Percentiles rank a stretch among this genome's conserved stretches.
Evolutionary conservation across 495 filamentous ascomycete genomes (phyloP).

Genomic region (Friedmanniomyces simplex): DNA sequence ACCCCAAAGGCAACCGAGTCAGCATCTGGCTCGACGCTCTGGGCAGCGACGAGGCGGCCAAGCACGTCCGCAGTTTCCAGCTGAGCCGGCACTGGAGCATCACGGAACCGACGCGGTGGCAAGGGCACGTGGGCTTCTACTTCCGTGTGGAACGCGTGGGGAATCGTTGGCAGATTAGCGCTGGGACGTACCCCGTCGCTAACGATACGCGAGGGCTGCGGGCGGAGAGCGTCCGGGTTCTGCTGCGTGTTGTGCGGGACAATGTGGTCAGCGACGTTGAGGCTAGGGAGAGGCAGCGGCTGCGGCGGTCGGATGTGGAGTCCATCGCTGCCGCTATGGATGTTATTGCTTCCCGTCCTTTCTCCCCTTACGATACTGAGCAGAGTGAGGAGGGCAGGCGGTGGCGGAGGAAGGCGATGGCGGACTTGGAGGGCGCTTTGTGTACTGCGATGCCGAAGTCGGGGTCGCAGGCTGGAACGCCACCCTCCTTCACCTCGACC

Average conservation of each 20-base stretch:
- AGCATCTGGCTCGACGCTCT: constrained; percentile 1
- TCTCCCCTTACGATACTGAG: constrained; percentile 4
- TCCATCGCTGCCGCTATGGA: constrained; percentile 8
- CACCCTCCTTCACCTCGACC: too few species aligned
- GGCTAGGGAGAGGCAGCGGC: background rate
- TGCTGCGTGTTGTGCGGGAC: background rate
- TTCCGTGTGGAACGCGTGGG: background rate
- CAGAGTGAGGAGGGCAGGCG: constrained; percentile 1
- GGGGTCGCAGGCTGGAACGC: too few species aligned
- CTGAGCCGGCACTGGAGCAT: constrained; percentile 15
- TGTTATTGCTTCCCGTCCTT: constrained; percentile 5
- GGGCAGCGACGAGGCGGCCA: background rate
- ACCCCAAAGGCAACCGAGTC: background rate
- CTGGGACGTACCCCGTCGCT: constrained; percentile 13
- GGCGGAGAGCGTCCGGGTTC: constrained; percentile 1
- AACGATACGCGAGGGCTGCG: constrained; percentile 10
- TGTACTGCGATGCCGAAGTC: too few species aligned
- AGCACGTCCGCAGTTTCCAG: constrained; percentile 9
- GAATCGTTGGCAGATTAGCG: constrained; percentile 1
- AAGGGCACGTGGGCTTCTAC: constrained; percentile 20
- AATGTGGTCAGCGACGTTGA: background rate
- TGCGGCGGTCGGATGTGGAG: background rate
- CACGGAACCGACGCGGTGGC: constrained; percentile 4
- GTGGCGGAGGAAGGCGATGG: background rate
- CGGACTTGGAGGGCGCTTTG: background rate